Evolutionary conservation across 1,284 basidiomycete species (phyloP), one percentile per base, ranked within the genome.

Genomic region (Microbotryomycetes sp.): DNA sequence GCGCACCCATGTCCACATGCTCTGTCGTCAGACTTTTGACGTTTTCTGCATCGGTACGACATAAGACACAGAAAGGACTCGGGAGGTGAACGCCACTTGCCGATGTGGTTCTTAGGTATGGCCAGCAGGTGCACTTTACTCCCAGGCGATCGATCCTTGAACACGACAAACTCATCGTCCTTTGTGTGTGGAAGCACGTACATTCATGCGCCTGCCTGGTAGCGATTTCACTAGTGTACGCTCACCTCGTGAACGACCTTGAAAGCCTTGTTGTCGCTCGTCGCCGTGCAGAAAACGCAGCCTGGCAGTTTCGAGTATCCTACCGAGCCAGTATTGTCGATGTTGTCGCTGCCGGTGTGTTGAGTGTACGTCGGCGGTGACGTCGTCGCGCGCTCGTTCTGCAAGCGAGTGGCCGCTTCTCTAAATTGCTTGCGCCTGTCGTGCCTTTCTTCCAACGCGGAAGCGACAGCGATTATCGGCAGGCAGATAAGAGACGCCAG

Each of bases 121-220:
- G 62, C 62, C 2, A 67, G 55, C 16, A 67, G 46, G 26, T 67
- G 65, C 1, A 67, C 62, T 24, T 46, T 61, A 7, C 51, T 55
- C 1, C 52, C 65, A 0, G 65, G 62, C 3, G 55, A 53, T 3
- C 65, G 45, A 21, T 67, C 65, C 26, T 31, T 30, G 54, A 67
- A 67, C 46, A 64, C 51, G 41, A 61, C 60, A 13, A 64, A 59
- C 49, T 61, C 62, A 15, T 47, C 9, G 27, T 61, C 57, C 65
- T 66, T 47, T 18, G 3, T n/a, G n/a, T n/a, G n/a, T n/a, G n/a
- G n/a, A n/a, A n/a, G n/a, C n/a, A n/a, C n/a, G n/a, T n/a, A n/a
- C n/a, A n/a, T n/a, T n/a, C n/a, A n/a, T n/a, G n/a, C n/a, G n/a
- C n/a, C n/a, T n/a, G n/a, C n/a, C n/a, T n/a, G n/a, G 47, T 13